A percentile compares a stretch with the other conserved stretches of the same genome.
Evolutionary conservation across 2,329 filamentous ascomycete genomes (phyloP).

Genomic region (Phoma sp.): DNA sequence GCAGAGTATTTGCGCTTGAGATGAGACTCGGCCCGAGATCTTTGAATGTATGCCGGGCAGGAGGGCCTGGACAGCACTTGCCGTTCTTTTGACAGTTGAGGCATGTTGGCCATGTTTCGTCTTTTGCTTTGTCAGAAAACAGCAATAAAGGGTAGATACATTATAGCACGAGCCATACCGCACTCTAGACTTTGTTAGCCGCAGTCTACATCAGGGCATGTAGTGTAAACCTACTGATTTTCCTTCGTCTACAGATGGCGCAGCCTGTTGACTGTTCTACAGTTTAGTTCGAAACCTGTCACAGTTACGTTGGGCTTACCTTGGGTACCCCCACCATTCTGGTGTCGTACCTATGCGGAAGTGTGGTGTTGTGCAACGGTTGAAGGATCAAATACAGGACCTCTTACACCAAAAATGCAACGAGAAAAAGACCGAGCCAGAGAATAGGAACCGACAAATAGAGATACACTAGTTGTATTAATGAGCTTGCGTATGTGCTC

Average conservation of each 20-base stretch:
- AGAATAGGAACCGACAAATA: not conserved
- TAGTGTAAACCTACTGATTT: slow-evolving; percentile 38
- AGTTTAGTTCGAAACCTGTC: not conserved
- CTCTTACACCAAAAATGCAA: not conserved
- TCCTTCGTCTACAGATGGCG: slow-evolving; percentile 41
- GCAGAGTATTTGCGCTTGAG: not conserved
- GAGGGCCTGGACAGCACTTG: slow-evolving; percentile 45
- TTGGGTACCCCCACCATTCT: slow-evolving; percentile 46
- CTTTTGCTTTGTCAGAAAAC: slow-evolving; percentile 31
- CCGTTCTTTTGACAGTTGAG: slow-evolving; percentile 45
- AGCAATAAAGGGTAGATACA: not conserved
- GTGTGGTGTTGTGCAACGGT: too few relatives aligned
- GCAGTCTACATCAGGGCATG: not conserved
- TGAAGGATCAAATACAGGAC: too few relatives aligned
- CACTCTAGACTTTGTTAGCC: slow-evolving; percentile 28
- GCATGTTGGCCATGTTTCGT: slow-evolving; percentile 46
- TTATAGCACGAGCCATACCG: slow-evolving; percentile 20
- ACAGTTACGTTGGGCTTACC: slow-evolving; percentile 10
- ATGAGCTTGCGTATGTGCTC: not conserved
- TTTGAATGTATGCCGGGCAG: slow-evolving; percentile 43
- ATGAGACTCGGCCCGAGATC: slow-evolving; percentile 34
- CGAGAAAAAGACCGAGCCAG: not conserved
- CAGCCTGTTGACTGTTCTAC: slow-evolving; percentile 35
- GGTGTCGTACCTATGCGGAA: too few relatives aligned
- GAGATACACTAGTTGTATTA: not conserved